phyloP scores from a whole-genome alignment of 352 stramenopile species.

The Phytophthora pseudosyringae region DNA sequence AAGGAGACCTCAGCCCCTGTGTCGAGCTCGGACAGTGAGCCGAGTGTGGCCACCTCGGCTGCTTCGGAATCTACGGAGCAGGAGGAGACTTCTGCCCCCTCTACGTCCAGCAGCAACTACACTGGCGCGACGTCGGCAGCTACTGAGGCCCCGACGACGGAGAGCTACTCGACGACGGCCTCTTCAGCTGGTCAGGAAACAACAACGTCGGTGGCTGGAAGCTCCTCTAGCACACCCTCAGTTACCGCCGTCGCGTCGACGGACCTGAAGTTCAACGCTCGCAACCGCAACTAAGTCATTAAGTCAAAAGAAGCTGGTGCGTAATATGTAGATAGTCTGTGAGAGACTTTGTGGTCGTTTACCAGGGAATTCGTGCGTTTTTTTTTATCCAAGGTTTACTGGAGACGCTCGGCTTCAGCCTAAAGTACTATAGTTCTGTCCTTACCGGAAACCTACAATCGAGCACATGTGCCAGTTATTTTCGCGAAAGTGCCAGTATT shows the following conservation, averaged over 20 bases:
- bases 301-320: neutral
- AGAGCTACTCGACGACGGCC: too few species aligned
- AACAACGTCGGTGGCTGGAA: slow-evolving; percentile 13
- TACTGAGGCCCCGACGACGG: slow-evolving; percentile 12
- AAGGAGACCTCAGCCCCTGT: slow-evolving; percentile 9
- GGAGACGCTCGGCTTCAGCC: too few species aligned
- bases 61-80: neutral
- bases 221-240: slow-evolving; percentile 6
- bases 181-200: slow-evolving; percentile 6
- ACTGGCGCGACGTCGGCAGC: neutral
- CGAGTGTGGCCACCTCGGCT: slow-evolving; percentile 9
- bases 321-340: neutral
- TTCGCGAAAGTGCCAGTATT: too few species aligned
- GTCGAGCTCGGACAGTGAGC: slow-evolving; percentile 16
- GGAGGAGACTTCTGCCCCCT: slow-evolving; percentile 8
- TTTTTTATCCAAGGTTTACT: too few species aligned
- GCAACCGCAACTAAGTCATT: neutral
- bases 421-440: too few species aligned
- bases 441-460: too few species aligned
- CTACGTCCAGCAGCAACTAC: slow-evolving; percentile 5
- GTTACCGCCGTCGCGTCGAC: slow-evolving; percentile 14
- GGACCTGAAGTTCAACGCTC: slow-evolving; percentile 18
- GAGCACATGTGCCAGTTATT: too few species aligned
- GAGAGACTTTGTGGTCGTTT: neutral
- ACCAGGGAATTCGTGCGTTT: neutral